phyloP scores from a whole-genome alignment of 2,329 filamentous ascomycete genomes.

The Sclerotinia borealis region DNA sequence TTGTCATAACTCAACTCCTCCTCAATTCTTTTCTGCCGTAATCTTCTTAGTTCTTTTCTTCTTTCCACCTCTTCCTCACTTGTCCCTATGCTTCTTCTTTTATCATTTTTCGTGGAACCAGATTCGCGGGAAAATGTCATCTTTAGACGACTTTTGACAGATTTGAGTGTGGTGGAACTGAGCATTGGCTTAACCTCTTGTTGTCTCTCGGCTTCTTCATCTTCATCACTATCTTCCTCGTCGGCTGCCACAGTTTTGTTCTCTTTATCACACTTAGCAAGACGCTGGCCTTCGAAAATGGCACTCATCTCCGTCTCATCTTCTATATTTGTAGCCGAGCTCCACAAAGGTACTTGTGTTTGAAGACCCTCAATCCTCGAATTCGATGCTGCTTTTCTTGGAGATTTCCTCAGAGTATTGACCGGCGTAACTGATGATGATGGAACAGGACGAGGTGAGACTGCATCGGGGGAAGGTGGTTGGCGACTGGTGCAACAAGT shows the following conservation, averaged over 20 bases:
- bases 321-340: conserved; percentile 14
- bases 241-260: conserved; percentile 37
- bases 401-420: conserved; percentile 12
- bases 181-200: conserved; percentile 35
- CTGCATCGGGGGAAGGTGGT: conserved; percentile 30
- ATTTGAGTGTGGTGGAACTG: conserved; percentile 37
- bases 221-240: conserved; percentile 17
- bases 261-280: conserved; percentile 16
- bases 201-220: conserved; percentile 38
- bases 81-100: conserved; percentile 38
- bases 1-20: conserved; percentile 48
- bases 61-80: conserved; percentile 49
- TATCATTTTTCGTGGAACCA: conserved; percentile 34
- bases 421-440: conserved; percentile 7
- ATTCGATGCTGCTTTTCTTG: conserved; percentile 13
- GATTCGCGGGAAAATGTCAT: conserved; percentile 42
- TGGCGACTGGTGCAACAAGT: conserved; percentile 27
- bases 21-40: conserved; percentile 52
- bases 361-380: not conserved
- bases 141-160: conserved; percentile 36
- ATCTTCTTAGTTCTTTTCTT: conserved; percentile 49
- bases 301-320: conserved; percentile 23
- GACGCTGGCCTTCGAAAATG: conserved; percentile 25
- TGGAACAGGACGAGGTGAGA: conserved; percentile 21
- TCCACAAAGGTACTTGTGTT: conserved; percentile 15